Base-by-base conservation (phyloP, 176 grass and related monocot species). In the Rhynchospora tenuis region DNA sequence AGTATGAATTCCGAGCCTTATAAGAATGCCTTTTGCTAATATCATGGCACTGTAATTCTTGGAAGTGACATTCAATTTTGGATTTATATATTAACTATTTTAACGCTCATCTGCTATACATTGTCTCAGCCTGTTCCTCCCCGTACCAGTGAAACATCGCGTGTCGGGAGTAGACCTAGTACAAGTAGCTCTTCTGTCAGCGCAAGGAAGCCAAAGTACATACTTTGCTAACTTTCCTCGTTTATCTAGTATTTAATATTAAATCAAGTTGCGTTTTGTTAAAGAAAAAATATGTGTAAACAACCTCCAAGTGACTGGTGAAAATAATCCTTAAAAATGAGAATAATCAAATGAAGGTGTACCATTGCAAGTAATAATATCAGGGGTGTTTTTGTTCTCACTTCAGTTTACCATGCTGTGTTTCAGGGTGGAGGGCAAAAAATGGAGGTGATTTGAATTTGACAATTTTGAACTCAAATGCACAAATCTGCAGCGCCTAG, bases 161-260 rank as follows among this genome's bases (percentile, higher is more conserved):
- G 60, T 78, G 79, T 38, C 45, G 66, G 16, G 11, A 92, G 83
- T 83, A 96, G 88, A 85, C 45, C 76, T 81, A 85, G 64, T 7
- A 22, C 66, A 59, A 81, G 72, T 17, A 78, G 59, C 58, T 48
- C 83, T 62, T 90, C 89, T 17, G 73, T 65, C 7, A 74, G 80
- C 52, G 85, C 76, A 74, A 93, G 90, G 89, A 95, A 92, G 69
- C 83, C 86, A 64, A 99, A 90, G 91, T 99, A 91, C 15, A 24
- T 64, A 81, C 55, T 63, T 63, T 80, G 6, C 82, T 76, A 42
- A 69, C 20, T 56, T 44, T 13, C 1, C 78, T 64, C 72, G 51
- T 60, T 55, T 61, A 10, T 83, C 61, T 2, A 38, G 15, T 73
- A 42, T 60, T 82, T 51, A 6, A 63, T 11, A 79, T 31, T 45